Evolutionary conservation across 305 asterid species (phyloP).

Genomic region (Fraxinus floribunda): DNA sequence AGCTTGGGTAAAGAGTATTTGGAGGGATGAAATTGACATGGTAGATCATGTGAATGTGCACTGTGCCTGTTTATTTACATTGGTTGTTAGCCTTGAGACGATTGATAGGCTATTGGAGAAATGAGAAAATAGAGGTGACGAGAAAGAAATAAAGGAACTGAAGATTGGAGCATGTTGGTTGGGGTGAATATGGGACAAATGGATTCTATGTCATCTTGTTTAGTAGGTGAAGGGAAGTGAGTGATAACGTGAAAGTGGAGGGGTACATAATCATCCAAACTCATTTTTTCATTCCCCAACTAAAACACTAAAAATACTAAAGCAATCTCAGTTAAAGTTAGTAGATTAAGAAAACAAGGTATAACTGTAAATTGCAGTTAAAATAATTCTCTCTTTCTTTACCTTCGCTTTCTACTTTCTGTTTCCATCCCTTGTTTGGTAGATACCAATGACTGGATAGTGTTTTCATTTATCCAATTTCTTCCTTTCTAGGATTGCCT

Average conservation of each 20-base stretch:
- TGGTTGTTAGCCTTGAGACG: neutral
- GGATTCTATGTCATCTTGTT: neutral
- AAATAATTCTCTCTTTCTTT: neutral
- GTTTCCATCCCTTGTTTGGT: neutral
- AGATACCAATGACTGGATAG: neutral
- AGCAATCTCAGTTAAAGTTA: neutral
- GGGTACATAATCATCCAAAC: neutral
- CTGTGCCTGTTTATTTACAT: neutral
- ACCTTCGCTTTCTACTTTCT: neutral
- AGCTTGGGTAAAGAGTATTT: neutral
- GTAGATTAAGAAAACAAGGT: neutral
- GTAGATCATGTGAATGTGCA: neutral
- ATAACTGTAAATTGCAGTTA: neutral
- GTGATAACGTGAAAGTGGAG: neutral
- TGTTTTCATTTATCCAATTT: slow-evolving; percentile 2
- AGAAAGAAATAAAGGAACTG: neutral
- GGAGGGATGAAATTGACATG: neutral
- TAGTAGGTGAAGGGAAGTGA: neutral
- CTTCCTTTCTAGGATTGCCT: neutral
- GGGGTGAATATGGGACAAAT: neutral
- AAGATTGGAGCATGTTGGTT: neutral
- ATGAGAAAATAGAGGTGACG: neutral
- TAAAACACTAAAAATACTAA: neutral
- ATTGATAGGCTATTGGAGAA: neutral
- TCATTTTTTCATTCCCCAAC: neutral